Evolutionary conservation across 129 eudicot genomes (phyloP).

Genomic region (Sambucus nigra): DNA sequence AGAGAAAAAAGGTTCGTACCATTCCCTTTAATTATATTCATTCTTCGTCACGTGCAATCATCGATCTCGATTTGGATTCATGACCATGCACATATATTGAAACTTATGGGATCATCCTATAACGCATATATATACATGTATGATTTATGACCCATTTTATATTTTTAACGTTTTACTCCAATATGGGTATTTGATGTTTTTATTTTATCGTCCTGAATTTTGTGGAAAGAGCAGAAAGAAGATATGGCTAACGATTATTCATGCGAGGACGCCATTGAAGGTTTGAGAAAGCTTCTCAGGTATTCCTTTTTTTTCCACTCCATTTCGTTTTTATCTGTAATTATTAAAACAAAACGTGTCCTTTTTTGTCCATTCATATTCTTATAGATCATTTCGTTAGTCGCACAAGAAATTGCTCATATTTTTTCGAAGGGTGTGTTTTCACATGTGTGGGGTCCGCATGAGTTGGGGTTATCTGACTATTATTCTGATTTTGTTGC

Average conservation of each 20-base stretch:
- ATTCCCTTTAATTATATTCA: too few species aligned
- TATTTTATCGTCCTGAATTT: constrained; percentile 2
- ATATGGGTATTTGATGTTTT: constrained; percentile 3
- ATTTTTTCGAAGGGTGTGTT: too few species aligned
- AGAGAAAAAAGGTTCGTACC: background rate
- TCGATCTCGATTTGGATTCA: background rate
- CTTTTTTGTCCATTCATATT: too few species aligned
- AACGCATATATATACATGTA: background rate
- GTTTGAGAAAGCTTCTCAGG: constrained; percentile 82
- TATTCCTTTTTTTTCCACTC: constrained; percentile 5
- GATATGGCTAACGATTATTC: constrained; percentile 47
- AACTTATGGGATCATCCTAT: background rate
- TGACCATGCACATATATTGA: background rate
- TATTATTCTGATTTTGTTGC: constrained; percentile 9
- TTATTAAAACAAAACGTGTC: background rate
- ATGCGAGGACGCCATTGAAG: constrained; percentile 83
- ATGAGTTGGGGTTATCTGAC: constrained; percentile 12
- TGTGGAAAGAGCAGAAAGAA: constrained; percentile 37
- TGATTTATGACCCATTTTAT: too few species aligned
- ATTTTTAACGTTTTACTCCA: too few species aligned
- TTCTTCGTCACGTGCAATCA: background rate
- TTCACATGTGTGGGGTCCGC: too few species aligned
- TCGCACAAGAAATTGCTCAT: too few species aligned
- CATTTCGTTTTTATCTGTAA: background rate
- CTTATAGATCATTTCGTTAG: too few species aligned